These are phyloP conservation scores for Fraxinus sp. DNA, from an alignment of 305 asterid genomes.

Conservation along the genomic window DNA sequence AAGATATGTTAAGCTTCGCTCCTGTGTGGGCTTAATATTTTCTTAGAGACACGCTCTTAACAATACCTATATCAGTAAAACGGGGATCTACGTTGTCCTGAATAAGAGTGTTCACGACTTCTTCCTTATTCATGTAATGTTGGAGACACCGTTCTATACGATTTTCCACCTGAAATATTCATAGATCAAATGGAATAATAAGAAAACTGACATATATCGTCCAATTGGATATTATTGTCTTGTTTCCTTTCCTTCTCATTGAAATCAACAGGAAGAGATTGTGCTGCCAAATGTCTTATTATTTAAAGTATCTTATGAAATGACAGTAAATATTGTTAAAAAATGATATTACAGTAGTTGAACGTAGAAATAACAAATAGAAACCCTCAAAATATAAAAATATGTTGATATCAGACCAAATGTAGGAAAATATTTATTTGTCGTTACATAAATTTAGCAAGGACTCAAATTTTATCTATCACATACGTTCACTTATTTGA, in stretches of 20 bases:
- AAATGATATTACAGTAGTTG: not conserved
- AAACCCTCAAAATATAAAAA: not conserved
- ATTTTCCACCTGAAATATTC: conserved; percentile 57
- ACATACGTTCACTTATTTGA: not conserved
- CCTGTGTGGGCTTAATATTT: not conserved
- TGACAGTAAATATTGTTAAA: not conserved
- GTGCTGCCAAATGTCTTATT: not conserved
- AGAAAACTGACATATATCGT: conserved; percentile 10
- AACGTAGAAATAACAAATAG: not conserved
- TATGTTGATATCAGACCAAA: not conserved
- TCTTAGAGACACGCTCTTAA: not conserved
- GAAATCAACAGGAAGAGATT: not conserved
- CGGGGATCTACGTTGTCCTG: conserved; percentile 63
- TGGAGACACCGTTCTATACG: conserved; percentile 65
- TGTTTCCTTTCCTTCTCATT: not conserved
- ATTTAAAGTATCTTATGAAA: not conserved
- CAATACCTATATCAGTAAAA: conserved; percentile 63
- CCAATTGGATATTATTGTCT: conserved; percentile 1
- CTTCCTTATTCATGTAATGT: conserved; percentile 72
- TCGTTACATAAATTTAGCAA: not conserved
- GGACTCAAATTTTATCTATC: not conserved
- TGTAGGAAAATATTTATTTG: not conserved
- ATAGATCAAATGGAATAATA: conserved; percentile 12
- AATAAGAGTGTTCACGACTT: conserved; percentile 50
- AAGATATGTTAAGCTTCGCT: not conserved